These are phyloP conservation scores for Rhododendron ovatum DNA, from an alignment of 148 eudicot species.

Conservation along the genomic window DNA sequence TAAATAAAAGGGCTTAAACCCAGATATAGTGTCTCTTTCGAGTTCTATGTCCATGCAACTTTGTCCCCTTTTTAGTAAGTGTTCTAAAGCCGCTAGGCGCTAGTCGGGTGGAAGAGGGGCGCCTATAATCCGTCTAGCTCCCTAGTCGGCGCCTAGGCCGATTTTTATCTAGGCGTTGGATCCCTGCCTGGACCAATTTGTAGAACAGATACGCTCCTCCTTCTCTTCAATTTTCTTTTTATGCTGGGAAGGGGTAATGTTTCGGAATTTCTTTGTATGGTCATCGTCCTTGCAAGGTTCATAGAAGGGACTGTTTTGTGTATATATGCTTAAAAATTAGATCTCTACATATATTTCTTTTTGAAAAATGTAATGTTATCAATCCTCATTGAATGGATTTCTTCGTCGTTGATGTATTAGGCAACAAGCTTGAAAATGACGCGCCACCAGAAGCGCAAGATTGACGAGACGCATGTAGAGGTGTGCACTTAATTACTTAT, in stretches of 20 bases:
- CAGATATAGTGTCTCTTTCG: not conserved
- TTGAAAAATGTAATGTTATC: not conserved
- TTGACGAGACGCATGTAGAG: conserved; percentile 96
- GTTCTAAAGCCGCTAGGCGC: not conserved
- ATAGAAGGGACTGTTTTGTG: not conserved
- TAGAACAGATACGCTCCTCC: too few relatives aligned
- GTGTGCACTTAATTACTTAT: conserved; percentile 24
- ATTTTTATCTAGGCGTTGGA: too few relatives aligned
- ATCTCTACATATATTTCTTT: not conserved
- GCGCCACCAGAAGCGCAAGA: conserved; percentile 96
- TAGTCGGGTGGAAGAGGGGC: not conserved
- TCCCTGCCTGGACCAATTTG: not conserved
- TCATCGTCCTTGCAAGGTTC: not conserved
- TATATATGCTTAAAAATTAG: not conserved
- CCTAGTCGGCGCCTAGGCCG: too few relatives aligned
- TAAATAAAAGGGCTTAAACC: too few relatives aligned
- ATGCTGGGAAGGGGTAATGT: not conserved
- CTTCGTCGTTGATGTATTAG: conserved; percentile 29
- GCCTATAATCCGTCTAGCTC: too few relatives aligned
- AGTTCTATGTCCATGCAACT: not conserved
- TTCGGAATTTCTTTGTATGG: not conserved
- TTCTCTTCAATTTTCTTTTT: not conserved
- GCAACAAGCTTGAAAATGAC: conserved; percentile 97
- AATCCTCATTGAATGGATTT: not conserved
- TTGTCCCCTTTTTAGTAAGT: not conserved